Conservation (phyloP, 2,329 filamentous ascomycete genomes). For the Neonectria faginata region DNA sequence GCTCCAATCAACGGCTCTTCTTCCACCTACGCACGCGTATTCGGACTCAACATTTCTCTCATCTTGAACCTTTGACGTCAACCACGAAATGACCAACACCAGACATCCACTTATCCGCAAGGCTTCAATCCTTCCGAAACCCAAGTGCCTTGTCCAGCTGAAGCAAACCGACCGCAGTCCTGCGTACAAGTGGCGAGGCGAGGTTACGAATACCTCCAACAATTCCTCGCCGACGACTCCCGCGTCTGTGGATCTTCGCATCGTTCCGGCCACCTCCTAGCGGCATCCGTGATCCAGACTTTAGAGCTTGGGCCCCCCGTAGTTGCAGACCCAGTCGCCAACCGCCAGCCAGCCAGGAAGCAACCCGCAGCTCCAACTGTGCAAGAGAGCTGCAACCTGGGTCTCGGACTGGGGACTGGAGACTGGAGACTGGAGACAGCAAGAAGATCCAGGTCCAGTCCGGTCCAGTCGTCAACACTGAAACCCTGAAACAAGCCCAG, state of each 20-base stretch:
- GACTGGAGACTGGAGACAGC: background rate
- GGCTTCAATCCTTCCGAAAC: background rate
- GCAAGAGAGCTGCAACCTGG: conserved; percentile 2
- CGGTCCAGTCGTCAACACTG: background rate
- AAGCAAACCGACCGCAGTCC: conserved; percentile 1
- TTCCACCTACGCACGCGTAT: background rate
- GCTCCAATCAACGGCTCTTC: conserved; percentile 2
- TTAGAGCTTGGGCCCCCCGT: conserved; percentile 3
- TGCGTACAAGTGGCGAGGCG: background rate
- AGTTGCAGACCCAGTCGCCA: conserved; percentile 2
- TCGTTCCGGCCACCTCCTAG: conserved; percentile 21
- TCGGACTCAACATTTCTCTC: background rate
- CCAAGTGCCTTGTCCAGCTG: background rate
- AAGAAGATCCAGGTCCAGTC: background rate
- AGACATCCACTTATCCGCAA: background rate
- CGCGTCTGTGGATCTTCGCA: conserved; percentile 16
- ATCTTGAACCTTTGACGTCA: conserved; percentile 1
- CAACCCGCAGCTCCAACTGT: conserved; percentile 12
- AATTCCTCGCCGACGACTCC: conserved; percentile 6
- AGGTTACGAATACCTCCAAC: background rate
- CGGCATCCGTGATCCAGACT: conserved; percentile 5
- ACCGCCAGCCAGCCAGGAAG: background rate
- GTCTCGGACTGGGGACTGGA: background rate
- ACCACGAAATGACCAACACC: background rate
- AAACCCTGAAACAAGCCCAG: background rate